A percentile compares a stretch with the other conserved stretches of the same genome.
Evolutionary conservation across 306 rosid species (phyloP).

Genomic region (Rubus parviflorus): DNA sequence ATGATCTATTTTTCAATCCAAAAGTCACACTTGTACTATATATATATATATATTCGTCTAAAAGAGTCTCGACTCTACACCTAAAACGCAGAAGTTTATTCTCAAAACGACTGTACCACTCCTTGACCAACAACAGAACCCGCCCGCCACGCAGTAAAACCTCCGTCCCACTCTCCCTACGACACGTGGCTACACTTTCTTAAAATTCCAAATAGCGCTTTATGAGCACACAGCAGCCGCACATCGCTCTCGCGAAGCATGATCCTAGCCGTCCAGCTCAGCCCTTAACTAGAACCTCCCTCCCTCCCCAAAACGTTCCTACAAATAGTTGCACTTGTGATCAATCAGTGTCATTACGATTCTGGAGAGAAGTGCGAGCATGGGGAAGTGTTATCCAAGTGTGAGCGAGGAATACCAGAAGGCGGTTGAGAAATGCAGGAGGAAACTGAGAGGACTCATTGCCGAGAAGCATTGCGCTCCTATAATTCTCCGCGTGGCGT

Average conservation of each 20-base stretch:
- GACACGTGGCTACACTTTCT: not conserved
- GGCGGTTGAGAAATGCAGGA: conserved; percentile 55
- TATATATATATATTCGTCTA: not conserved
- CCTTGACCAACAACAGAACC: conserved; percentile 3
- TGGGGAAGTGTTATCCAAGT: conserved; percentile 41
- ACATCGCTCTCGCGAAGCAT: not conserved
- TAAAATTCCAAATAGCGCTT: not conserved
- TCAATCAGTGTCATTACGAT: not conserved
- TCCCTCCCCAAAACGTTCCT: not conserved
- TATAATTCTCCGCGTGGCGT: conserved; percentile 63
- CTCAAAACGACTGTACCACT: not conserved
- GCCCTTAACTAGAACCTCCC: conserved; percentile 10
- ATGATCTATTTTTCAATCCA: not conserved
- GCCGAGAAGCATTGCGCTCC: conserved; percentile 67
- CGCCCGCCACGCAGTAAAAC: not conserved
- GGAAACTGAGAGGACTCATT: conserved; percentile 58
- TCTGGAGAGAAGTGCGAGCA: too few relatives aligned
- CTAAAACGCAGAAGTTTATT: not conserved
- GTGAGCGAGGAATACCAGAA: conserved; percentile 52
- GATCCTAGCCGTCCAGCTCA: conserved; percentile 4
- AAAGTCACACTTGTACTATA: not conserved
- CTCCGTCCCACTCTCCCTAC: not conserved
- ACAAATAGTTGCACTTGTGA: not conserved
- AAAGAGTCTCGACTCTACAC: not conserved
- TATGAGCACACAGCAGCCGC: not conserved